Base-by-base conservation (phyloP, 805 yeast species). In the Yarrowia sp. region DNA sequence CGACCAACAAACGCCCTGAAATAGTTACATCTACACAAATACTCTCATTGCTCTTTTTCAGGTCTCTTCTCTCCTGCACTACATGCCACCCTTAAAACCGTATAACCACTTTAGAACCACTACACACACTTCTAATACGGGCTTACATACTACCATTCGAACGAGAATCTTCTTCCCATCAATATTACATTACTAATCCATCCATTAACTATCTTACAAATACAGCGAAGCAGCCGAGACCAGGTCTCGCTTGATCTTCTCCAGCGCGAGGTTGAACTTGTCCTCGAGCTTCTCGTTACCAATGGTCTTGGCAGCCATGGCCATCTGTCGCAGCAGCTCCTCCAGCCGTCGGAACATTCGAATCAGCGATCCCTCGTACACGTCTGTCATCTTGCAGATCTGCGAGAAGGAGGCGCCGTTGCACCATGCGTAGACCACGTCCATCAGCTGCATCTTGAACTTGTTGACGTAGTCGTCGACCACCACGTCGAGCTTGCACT, bases 361-460 rank as follows among this genome's bases (percentile, higher is more conserved):
- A 72, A 95, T 94, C 76, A 95, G 84, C 26, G 97, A 89, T 50
- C 99, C 99, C 81, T 95, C 99, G 74, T 94, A 95, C 53, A 95
- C 98, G 76, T 95, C 99, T 0, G 99, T 95, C 97, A 95, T 92
- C 79, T 94, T 94, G 81, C 98, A 94, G 71, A 95, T 94, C 77
- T 94, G 97, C 0, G 98, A 94, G 79, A 95, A 95, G 0, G 95
- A 82, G 8, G 97, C 97, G 19, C 98, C 98, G 76, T 89, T 89
- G 78, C 97, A 92, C 99, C 99, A 95, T 59, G 94, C 90, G 78
- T 82, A 92, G 0, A 95, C 97, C 65, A 95, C 98, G 77, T 93
- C 98, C 98, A 95, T 94, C 71, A 95, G 83, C 76, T 95, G 97
- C 19, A 92, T 89, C 79, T 97, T 87, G 82, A 95, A 96, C 36